phyloP scores from a whole-genome alignment of 495 filamentous ascomycete species.

The Annulohypoxylon stygium region DNA sequence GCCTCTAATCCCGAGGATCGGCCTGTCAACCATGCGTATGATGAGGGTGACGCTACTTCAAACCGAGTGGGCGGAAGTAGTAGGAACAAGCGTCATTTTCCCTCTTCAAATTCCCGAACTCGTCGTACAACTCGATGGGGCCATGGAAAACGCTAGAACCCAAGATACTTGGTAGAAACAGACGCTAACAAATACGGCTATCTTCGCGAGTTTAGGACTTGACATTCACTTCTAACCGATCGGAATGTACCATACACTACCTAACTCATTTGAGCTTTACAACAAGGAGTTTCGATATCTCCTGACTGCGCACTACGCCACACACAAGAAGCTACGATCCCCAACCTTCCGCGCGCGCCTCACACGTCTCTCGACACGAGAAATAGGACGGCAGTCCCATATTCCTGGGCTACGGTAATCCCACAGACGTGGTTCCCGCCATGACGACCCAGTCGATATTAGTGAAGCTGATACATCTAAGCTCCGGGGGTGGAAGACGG shows the following conservation, averaged over 20 bases:
- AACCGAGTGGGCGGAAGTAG: conserved; percentile 37
- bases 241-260: conserved; percentile 27
- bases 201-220: conserved; percentile 44
- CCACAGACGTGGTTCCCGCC: conserved; percentile 14
- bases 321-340: conserved; percentile 33
- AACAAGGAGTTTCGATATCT: conserved; percentile 26
- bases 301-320: conserved; percentile 29
- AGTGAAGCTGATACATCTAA: conserved; percentile 23
- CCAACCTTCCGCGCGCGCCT: conserved; percentile 20
- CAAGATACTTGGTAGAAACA: conserved; percentile 18
- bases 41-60: conserved; percentile 30
- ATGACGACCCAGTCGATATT: conserved; percentile 22
- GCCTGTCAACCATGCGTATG: conserved; percentile 14
- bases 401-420: conserved; percentile 25
- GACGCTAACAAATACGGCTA: conserved; percentile 31
- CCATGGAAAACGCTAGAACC: conserved; percentile 19
- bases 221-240: conserved; percentile 30
- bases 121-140: conserved; percentile 27
- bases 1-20: conserved; percentile 12
- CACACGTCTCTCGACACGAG: conserved; percentile 30
- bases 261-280: conserved; percentile 39
- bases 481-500: conserved; percentile 26
- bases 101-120: conserved; percentile 26
- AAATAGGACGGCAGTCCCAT: conserved; percentile 29
- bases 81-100: conserved; percentile 49